Base-by-base conservation (phyloP, 345 rosid species). In the Balakata baccata region DNA sequence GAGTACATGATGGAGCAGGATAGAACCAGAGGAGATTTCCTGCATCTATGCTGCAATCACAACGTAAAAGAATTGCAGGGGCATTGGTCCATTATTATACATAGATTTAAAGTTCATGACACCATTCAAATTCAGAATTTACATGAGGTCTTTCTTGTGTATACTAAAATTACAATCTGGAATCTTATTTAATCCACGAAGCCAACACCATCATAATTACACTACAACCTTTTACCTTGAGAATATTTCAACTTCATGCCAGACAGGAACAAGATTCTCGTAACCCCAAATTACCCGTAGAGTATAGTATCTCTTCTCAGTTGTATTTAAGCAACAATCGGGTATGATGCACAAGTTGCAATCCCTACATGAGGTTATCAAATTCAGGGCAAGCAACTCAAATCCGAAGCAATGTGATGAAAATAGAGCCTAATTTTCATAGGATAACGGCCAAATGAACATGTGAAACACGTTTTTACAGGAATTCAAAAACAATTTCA, bases 261-360 rank as follows among this genome's bases (percentile, higher is more conserved):
- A 43, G 3, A 62, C 58, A 17, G 56, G 49, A 61, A 71, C 58
- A 11, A n/a, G n/a, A 57, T 22, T 69, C 51, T 41, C 39, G 8
- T 22, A 29, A 22, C 62, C 18, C 18, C 29, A 4, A 69, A 23
- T 29, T 38, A 52, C 18, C 22, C 58, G 5, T 52, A 16, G 51
- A 22, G 51, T 51, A n/a, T 7, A 22, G 51, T 51, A n/a, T 7
- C 7, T 58, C 64, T 46, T 51, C 68, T 37, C 22, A 50, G 6
- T 56, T 64, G 20, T 54, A 47, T 61, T 69, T 80, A 90, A 16
- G 90, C 93, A 51, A 93, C 90, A 69, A 88, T 43, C 0, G 98
- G 97, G 82, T 89, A 91, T 16, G 98, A 92, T 71, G 99, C 97
- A 68, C 99, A 94, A 57, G 98, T 90, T 43, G 98, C 92, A 65